phyloP scores from a whole-genome alignment of 768 basidiomycete genomes.

The Cyclocybe aegerita region DNA sequence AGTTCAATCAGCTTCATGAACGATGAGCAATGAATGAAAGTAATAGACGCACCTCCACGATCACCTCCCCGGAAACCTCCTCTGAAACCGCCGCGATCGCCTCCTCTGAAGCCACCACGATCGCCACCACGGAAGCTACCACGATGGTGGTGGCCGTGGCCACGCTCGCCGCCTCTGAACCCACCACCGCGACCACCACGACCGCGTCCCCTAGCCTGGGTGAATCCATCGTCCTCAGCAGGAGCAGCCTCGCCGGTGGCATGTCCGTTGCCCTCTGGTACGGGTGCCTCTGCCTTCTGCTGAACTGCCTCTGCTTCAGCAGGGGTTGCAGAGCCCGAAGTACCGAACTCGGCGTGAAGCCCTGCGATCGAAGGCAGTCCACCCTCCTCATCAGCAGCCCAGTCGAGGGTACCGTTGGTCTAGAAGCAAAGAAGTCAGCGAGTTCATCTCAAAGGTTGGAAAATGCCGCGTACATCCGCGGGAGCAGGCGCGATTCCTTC shows the following conservation, averaged over 20 bases:
- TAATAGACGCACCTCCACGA: conserved; percentile 21
- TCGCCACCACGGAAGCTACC: conserved; percentile 19
- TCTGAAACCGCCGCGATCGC: conserved; percentile 26
- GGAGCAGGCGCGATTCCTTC: conserved; percentile 17
- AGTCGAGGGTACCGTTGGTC: conserved; percentile 56
- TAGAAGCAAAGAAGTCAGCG: conserved; percentile 4
- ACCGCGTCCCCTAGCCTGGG: conserved; percentile 47
- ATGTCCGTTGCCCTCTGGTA: conserved; percentile 4
- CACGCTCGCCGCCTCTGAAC: conserved; percentile 28
- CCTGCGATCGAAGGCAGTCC: conserved; percentile 77
- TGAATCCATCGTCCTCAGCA: conserved; percentile 66
- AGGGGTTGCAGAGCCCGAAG: conserved; percentile 72
- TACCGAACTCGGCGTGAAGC: conserved; percentile 75
- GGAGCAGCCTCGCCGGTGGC: conserved; percentile 21
- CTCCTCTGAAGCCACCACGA: conserved; percentile 29
- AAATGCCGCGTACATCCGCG: conserved; percentile 13
- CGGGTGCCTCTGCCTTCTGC: neutral
- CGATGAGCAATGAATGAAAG: neutral
- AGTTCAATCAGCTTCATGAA: neutral
- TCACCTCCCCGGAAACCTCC: conserved; percentile 36
- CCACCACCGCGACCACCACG: conserved; percentile 35
- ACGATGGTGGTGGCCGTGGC: conserved; percentile 32
- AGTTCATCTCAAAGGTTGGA: neutral
- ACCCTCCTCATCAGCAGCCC: conserved; percentile 81
- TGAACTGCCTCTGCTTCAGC: conserved; percentile 26